These are phyloP conservation scores for Eucalyptus victrix DNA, from an alignment of 345 rosid species.

Conservation along the genomic window DNA sequence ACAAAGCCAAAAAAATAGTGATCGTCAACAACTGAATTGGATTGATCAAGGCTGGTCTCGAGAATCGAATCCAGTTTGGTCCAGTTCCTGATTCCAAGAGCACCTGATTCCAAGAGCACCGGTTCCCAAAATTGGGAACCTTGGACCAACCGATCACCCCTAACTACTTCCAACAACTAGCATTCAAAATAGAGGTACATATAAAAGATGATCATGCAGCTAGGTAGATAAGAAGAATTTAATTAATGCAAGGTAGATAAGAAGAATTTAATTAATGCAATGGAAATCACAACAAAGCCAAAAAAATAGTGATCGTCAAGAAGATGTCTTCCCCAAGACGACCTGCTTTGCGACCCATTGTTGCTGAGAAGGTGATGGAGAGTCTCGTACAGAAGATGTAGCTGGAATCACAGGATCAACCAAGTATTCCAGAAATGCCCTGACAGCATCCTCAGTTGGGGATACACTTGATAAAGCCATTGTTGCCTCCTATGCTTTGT, in stretches of 20 bases:
- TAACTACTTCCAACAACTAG: not conserved
- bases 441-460: conserved; percentile 58
- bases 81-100: fast-evolving
- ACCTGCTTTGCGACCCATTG: conserved; percentile 73
- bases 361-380: conserved; percentile 23
- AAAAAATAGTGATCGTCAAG: not conserved
- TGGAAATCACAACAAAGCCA: not conserved
- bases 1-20: not conserved
- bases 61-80: too few species aligned
- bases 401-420: conserved; percentile 64
- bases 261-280: not conserved
- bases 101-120: too few species aligned
- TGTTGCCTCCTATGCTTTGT: not conserved
- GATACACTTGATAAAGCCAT: conserved; percentile 25
- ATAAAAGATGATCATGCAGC: not conserved
- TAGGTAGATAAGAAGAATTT: not conserved
- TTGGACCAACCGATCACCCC: too few species aligned
- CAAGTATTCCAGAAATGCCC: conserved; percentile 34
- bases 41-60: too few species aligned
- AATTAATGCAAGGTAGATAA: not conserved
- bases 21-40: too few species aligned
- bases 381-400: conserved; percentile 8
- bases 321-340: not conserved
- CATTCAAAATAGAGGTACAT: not conserved
- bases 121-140: too few species aligned